Evolutionary conservation across 352 stramenopile genomes (phyloP), one percentile per base, ranked within the genome.

Genomic region (Globisporangium emineosum): DNA sequence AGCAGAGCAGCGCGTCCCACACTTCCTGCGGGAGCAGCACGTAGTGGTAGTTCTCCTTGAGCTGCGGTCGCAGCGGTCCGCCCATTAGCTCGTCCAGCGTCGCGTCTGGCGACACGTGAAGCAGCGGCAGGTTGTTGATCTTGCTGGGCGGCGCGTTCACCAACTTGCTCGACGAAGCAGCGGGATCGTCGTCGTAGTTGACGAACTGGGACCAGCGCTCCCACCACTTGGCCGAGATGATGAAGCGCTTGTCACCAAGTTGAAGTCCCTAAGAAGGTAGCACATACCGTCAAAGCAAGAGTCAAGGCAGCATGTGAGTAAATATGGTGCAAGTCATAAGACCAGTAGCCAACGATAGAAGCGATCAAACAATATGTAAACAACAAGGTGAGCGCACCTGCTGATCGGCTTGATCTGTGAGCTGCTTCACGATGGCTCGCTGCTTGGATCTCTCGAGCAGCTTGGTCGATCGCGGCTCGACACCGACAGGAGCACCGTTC

Each of bases 141-240:
- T 79, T 78, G 60, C 75, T 81, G n/a, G 77, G 79, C 8, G 73
- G n/a, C 0, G 65, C 40, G 35, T 75, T 72, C 30, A 32, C 51
- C 23, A 63, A 19, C 35, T 55, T 51, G 13, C 27, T 49, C 6
- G 25, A 43, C 23, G 29, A 37, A 0, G 29, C 47, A 19, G 4
- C 10, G 17, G 21, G n/a, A 17, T 80, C 66, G 17, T 73, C 72
- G n/a, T 88, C 71, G 37, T 80, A 92, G 45, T 68, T 70, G 12
- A 92, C 83, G 49, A 82, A 91, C 47, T 88, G 73, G 43, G 77
- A 79, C 86, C 86, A 94, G 54, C 81, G 77, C 64, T 94, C 71
- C 86, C 86, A 94, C 86, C 86, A 94, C 69, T 91, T 91, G 70
- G 78, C 81, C 32, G 79, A 77, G 40, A 94, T 65, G 58, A 94